A percentile compares a stretch with the other conserved stretches of the same genome.
phyloP scores from a whole-genome alignment of 2,329 filamentous ascomycete genomes.

The Ilyonectria mors-panacis region DNA sequence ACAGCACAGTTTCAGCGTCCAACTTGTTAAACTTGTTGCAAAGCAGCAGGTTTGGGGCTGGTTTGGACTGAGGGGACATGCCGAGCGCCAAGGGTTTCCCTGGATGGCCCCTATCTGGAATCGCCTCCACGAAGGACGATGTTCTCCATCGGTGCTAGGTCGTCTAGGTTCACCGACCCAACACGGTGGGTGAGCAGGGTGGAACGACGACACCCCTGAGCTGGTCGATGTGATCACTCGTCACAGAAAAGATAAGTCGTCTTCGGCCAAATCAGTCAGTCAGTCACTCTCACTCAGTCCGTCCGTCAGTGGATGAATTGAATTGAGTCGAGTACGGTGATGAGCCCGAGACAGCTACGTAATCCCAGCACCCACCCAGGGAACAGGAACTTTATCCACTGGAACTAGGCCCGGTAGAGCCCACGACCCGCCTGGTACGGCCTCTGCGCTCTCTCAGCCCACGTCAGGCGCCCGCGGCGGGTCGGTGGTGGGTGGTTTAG shows the following conservation, averaged over 20 bases:
- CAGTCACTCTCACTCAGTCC: no score
- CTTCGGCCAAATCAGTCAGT: neutral
- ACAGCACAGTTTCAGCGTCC: neutral
- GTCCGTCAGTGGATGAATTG: neutral
- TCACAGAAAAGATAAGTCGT: neutral
- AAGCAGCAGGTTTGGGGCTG: conserved; percentile 6
- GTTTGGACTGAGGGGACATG: conserved; percentile 8
- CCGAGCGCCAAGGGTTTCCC: conserved; percentile 11
- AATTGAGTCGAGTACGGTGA: neutral
- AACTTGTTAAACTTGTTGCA: neutral
- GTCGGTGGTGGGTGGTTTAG: conserved; percentile 11
- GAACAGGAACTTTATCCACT: conserved; percentile 6
- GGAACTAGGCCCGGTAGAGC: conserved; percentile 4
- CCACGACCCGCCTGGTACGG: neutral
- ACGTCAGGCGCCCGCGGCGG: conserved; percentile 18
- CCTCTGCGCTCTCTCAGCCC: conserved; percentile 8
- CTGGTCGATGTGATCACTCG: conserved; percentile 19
- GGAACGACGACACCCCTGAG: conserved; percentile 24
- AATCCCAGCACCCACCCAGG: neutral
- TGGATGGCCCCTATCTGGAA: conserved; percentile 21
- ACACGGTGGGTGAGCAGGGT: conserved; percentile 2
- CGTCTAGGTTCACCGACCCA: neutral
- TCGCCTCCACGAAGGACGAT: conserved; percentile 4
- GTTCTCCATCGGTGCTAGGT: neutral
- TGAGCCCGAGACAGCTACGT: neutral